phyloP scores from a whole-genome alignment of 1,139 yeast species.

The Saccharomyces hybrid region DNA sequence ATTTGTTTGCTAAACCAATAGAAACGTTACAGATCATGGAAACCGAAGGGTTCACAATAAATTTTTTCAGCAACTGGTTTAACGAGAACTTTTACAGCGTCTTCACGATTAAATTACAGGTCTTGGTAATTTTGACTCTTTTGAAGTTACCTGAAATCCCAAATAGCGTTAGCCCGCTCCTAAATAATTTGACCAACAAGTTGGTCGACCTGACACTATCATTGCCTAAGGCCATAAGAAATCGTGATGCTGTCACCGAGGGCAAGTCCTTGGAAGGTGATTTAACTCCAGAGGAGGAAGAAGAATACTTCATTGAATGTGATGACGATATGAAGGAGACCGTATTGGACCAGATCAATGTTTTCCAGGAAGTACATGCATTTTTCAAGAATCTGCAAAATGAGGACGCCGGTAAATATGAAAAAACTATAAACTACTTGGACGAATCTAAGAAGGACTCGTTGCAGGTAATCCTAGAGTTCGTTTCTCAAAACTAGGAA shows the following conservation, averaged over 20 bases:
- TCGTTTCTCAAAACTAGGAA: slow-evolving; percentile 20
- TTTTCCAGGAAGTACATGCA: slow-evolving; percentile 41
- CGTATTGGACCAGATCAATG: slow-evolving; percentile 66
- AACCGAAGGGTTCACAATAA: slow-evolving; percentile 39
- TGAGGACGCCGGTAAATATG: slow-evolving; percentile 32
- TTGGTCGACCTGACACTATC: slow-evolving; percentile 45
- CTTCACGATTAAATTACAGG: slow-evolving; percentile 67
- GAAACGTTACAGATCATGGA: slow-evolving; percentile 50
- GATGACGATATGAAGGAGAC: slow-evolving; percentile 62
- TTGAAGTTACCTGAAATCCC: slow-evolving; percentile 37
- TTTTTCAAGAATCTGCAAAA: slow-evolving; percentile 23
- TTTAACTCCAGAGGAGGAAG: slow-evolving; percentile 35
- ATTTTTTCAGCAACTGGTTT: slow-evolving; percentile 62
- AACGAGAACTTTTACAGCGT: slow-evolving; percentile 55
- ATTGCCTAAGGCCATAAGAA: slow-evolving; percentile 64
- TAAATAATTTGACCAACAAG: slow-evolving; percentile 37
- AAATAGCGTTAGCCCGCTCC: slow-evolving; percentile 24
- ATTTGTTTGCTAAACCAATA: slow-evolving; percentile 57
- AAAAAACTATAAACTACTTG: slow-evolving; percentile 27
- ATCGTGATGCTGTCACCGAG: slow-evolving; percentile 49
- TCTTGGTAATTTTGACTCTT: slow-evolving; percentile 53
- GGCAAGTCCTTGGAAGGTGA: slow-evolving; percentile 33
- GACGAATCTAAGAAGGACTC: slow-evolving; percentile 28
- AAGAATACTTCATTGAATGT: slow-evolving; percentile 42
- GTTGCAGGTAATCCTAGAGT: slow-evolving; percentile 28